Base-by-base conservation (phyloP, 768 basidiomycete species). In the Hygrocybe punicea region DNA sequence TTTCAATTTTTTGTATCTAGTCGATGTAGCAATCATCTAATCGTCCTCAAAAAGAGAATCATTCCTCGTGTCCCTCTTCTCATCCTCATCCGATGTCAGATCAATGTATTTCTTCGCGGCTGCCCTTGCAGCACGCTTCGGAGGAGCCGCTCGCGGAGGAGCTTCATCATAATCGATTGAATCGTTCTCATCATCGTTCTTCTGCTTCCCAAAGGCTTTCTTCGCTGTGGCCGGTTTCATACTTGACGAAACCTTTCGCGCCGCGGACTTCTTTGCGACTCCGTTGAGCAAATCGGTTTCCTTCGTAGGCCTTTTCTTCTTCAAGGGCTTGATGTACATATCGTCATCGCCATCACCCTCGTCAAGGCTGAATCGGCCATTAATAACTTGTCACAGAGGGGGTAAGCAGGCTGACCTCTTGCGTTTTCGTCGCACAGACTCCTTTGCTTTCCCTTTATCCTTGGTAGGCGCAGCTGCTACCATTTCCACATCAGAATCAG, bases 51-150 rank as follows among this genome's bases (percentile, higher is more conserved):
- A 29, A 29, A 29, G 29, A 8, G 29, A 29, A 29, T 29, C 29
- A 4, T 29, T 8, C 29, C 78, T 76, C n/a, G 62, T 73, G 3
- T 71, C 77, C 25, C 67, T 75, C 5, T 75, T 79, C 13, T 77
- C 77, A 4, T 78, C 80, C 45, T 79, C 76, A 51, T 79, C 80
- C 2, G 80, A 81, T 59, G 67, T 67, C 42, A 86, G 74, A 62
- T 87, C 86, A 10, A 87, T 74, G 69, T 84, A 89, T 60, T 84
- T 83, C 77, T 84, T 85, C 53, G 76, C 65, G 42, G 75, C 73
- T 8, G 72, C 76, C 55, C 78, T 67, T 10, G 78, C 79, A n/a
- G 80, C 75, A 23, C 85, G 79, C 53, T 74, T 74, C 11, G 81
- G 76, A 21, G 75, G 73, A 17, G 71, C 65, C 10, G 69, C 63